These are phyloP conservation scores for Aspergillus sp. DNA, from an alignment of 2,329 filamentous ascomycete genomes.

Conservation along the genomic window DNA sequence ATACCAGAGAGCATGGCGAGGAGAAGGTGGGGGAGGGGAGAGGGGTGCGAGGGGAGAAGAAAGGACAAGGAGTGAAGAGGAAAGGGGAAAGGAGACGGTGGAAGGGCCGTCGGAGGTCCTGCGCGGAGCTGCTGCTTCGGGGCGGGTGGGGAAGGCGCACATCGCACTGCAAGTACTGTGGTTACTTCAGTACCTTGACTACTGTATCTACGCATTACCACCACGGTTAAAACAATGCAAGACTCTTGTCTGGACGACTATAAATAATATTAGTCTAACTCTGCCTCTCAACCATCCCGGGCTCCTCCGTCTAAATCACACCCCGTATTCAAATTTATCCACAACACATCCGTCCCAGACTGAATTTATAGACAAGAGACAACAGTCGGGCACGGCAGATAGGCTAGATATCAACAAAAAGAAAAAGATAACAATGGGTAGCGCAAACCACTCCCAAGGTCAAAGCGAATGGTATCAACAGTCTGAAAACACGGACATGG, in stretches of 20 bases:
- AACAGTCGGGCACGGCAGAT: not conserved
- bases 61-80: slow-evolving; percentile 1
- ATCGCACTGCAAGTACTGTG: no score
- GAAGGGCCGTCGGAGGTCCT: slow-evolving; percentile 2
- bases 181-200: no score
- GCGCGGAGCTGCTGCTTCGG: not conserved
- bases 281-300: not conserved
- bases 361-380: slow-evolving; percentile 4
- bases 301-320: not conserved
- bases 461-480: slow-evolving; percentile 18
- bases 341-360: slow-evolving; percentile 1
- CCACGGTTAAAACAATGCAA: not conserved
- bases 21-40: slow-evolving; percentile 11
- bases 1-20: slow-evolving; percentile 88
- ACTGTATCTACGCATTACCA: no score
- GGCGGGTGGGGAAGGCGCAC: not conserved
- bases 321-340: not conserved
- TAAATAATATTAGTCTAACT: not conserved
- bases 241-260: not conserved
- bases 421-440: not conserved
- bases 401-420: slow-evolving; percentile 1
- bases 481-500: slow-evolving; percentile 18
- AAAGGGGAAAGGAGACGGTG: slow-evolving; percentile 7
- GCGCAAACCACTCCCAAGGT: not conserved
- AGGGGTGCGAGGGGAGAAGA: slow-evolving; percentile 5